Evolutionary conservation across 2,329 filamentous ascomycete genomes (phyloP).

Genomic region (Hymenoscyphus salicellus): DNA sequence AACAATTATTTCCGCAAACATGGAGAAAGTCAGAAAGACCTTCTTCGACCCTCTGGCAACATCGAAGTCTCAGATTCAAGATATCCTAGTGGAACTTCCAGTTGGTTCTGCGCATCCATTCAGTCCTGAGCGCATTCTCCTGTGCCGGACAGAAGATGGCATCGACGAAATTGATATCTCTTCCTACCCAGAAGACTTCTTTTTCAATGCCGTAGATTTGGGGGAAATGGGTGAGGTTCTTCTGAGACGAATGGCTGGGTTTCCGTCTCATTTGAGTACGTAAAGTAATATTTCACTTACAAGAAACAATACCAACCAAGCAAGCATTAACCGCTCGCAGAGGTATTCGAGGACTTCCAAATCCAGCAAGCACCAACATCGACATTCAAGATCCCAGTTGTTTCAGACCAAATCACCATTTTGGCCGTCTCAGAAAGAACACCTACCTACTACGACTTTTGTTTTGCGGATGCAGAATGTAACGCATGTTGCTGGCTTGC

Average conservation of each 20-base stretch:
- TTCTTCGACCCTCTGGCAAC: conserved; percentile 31
- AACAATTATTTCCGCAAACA: conserved; percentile 9
- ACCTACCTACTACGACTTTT: conserved; percentile 33
- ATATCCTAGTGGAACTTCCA: conserved; percentile 23
- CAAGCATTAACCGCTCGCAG: conserved; percentile 8
- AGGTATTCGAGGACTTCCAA: conserved; percentile 24
- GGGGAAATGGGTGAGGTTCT: conserved; percentile 29
- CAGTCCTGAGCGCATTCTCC: conserved; percentile 23
- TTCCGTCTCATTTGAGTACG: conserved; percentile 10
- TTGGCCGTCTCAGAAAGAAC: conserved; percentile 26
- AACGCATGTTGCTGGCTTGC: conserved; percentile 26
- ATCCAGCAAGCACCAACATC: conserved; percentile 26
- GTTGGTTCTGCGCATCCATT: conserved; percentile 30
- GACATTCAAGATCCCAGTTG: conserved; percentile 23
- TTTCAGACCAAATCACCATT: conserved; percentile 22
- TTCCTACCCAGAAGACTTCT: conserved; percentile 28
- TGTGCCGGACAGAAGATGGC: conserved; percentile 19
- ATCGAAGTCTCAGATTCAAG: conserved; percentile 25
- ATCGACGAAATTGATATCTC: conserved; percentile 30
- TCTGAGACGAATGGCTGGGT: conserved; percentile 25
- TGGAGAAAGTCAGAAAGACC: conserved; percentile 28
- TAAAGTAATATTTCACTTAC: not conserved
- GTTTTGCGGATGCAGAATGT: conserved; percentile 25
- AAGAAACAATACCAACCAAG: not conserved
- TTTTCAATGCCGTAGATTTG: conserved; percentile 32